phyloP scores from a whole-genome alignment of 164 flowering plant species.

The Echeveria elegans region DNA sequence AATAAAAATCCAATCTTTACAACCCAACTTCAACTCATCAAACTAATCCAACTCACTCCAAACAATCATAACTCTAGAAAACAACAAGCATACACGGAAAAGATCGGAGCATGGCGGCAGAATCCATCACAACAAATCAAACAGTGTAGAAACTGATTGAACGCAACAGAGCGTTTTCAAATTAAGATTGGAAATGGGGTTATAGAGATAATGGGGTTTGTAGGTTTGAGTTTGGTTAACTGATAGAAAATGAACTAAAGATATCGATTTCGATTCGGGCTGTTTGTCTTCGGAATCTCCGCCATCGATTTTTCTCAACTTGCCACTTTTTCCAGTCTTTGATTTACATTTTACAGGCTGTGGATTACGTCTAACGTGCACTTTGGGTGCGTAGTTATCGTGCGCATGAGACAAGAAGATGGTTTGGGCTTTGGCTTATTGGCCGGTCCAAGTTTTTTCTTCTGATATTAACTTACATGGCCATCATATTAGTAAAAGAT shows the following conservation, averaged over 20 bases:
- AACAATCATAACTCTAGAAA: neutral
- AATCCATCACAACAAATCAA: neutral
- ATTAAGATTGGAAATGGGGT: neutral
- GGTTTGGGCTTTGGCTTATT: neutral
- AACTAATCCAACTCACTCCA: neutral
- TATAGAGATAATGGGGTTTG: neutral
- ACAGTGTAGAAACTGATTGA: neutral
- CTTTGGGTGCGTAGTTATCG: neutral
- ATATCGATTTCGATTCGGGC: neutral
- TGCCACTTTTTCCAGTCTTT: neutral
- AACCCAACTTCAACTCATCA: neutral
- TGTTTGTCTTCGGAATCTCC: conserved; percentile 5
- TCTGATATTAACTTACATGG: too few relatives aligned
- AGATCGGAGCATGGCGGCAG: conserved; percentile 4
- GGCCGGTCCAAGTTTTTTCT: neutral
- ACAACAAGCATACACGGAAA: neutral
- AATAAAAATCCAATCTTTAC: neutral
- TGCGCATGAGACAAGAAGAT: neutral
- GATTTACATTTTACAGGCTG: conserved; percentile 3
- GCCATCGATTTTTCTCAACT: neutral
- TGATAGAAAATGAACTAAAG: neutral
- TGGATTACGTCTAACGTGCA: too few relatives aligned
- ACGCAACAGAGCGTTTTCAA: neutral
- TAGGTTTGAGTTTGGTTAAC: neutral
- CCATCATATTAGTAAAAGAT: too few relatives aligned